phyloP scores from a whole-genome alignment of 2,329 filamentous ascomycete genomes.

The Beauveria bassiana region DNA sequence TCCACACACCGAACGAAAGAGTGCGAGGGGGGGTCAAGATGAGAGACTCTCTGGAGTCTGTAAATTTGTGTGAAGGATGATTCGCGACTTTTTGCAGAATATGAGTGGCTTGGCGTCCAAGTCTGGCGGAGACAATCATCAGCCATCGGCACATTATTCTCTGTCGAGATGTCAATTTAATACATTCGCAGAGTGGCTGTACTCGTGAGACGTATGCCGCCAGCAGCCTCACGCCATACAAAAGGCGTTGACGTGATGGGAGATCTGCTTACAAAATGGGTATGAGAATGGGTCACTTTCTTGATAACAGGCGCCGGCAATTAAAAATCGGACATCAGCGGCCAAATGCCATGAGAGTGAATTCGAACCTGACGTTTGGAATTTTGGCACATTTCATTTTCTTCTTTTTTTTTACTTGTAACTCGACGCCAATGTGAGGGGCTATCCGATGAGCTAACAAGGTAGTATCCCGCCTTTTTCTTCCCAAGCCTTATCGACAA shows the following conservation, averaged over 20 bases:
- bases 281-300: background rate
- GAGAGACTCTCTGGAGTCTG: too few species aligned
- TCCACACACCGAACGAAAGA: too few species aligned
- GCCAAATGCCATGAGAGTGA: too few species aligned
- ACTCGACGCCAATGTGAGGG: background rate
- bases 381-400: too few species aligned
- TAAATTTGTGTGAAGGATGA: too few species aligned
- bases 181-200: background rate
- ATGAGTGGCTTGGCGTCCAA: background rate
- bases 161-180: background rate
- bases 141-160: background rate
- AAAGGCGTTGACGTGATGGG: slow-evolving; percentile 12
- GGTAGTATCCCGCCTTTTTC: background rate
- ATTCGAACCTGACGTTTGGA: background rate
- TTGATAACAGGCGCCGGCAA: background rate
- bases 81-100: too few species aligned
- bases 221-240: slow-evolving; percentile 11
- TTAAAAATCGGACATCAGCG: background rate
- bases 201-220: background rate
- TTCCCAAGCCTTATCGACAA: background rate
- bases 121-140: background rate
- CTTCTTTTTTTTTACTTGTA: background rate
- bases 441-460: background rate
- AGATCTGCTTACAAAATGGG: slow-evolving; percentile 2
- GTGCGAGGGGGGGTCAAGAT: too few species aligned